Evolutionary conservation across 2,329 filamentous ascomycete species (phyloP).

Genomic region (Exophiala viscosa): DNA sequence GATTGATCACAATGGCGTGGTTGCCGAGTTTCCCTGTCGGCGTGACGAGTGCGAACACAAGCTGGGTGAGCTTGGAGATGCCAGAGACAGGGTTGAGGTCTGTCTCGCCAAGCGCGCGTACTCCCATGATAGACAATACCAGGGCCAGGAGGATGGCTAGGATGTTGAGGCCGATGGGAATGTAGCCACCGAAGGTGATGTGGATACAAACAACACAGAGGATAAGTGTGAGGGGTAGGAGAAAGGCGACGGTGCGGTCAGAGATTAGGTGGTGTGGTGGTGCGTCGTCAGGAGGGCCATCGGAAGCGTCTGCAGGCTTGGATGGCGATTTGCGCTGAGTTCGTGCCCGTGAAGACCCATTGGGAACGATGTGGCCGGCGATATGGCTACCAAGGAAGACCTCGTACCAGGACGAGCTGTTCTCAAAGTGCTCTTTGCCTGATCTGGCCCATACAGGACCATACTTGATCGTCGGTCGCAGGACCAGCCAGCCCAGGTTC

Average conservation of each 20-base stretch:
- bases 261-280: constrained; percentile 79
- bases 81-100: constrained; percentile 95
- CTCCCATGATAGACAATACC: constrained; percentile 61
- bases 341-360: not conserved
- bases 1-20: constrained; percentile 88
- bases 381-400: constrained; percentile 19
- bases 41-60: constrained; percentile 89
- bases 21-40: constrained; percentile 74
- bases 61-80: constrained; percentile 92
- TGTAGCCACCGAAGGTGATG: constrained; percentile 75
- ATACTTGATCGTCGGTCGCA: constrained; percentile 58
- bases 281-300: constrained; percentile 66
- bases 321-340: constrained; percentile 1
- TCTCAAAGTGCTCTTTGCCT: constrained; percentile 15
- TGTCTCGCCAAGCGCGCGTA: constrained; percentile 69
- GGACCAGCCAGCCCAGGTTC: constrained; percentile 73
- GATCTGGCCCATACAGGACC: constrained; percentile 36
- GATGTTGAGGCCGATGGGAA: constrained; percentile 72
- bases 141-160: constrained; percentile 82
- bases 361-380: constrained; percentile 15
- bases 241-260: constrained; percentile 65
- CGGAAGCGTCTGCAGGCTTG: constrained; percentile 16
- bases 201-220: constrained; percentile 81
- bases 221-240: constrained; percentile 69
- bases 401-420: constrained; percentile 20